These are phyloP conservation scores for Venturia carpophila DNA, from an alignment of 2,329 filamentous ascomycete species.

Conservation along the genomic window DNA sequence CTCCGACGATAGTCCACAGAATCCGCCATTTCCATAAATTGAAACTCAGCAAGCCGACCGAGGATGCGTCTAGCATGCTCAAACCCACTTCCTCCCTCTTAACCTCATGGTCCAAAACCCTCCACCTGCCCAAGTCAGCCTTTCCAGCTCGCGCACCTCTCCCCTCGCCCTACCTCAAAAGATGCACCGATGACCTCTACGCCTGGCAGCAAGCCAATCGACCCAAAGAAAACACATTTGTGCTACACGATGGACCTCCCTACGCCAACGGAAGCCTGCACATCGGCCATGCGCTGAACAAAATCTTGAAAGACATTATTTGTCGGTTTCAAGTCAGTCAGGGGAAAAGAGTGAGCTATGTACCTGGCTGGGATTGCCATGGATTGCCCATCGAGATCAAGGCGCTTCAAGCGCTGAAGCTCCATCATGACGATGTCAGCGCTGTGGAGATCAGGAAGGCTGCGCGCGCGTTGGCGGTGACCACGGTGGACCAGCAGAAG, in stretches of 20 bases:
- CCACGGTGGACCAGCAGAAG: conserved; percentile 66
- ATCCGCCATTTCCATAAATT: background rate
- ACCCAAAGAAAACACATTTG: conserved; percentile 49
- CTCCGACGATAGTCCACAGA: background rate
- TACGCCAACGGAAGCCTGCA: conserved; percentile 93
- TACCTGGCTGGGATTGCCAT: conserved; percentile 97
- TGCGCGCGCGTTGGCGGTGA: conserved; percentile 57
- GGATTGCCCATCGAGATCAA: conserved; percentile 96
- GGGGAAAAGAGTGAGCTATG: conserved; percentile 69
- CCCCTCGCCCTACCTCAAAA: conserved; percentile 51
- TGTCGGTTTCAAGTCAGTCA: conserved; percentile 71
- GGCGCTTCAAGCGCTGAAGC: conserved; percentile 57
- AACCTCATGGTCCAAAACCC: conserved; percentile 20
- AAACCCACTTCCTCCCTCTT: conserved; percentile 15
- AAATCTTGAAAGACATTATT: conserved; percentile 92
- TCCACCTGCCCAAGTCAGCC: conserved; percentile 41
- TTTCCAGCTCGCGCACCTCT: conserved; percentile 40
- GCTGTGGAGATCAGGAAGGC: conserved; percentile 53
- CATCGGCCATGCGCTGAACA: conserved; percentile 91
- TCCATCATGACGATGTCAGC: conserved; percentile 31
- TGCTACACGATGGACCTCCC: conserved; percentile 90
- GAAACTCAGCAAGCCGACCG: background rate
- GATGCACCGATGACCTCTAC: conserved; percentile 83
- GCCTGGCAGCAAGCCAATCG: conserved; percentile 58
- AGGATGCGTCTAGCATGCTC: conserved; percentile 17